These are phyloP conservation scores for Porodaedalea pini DNA, from an alignment of 1,284 basidiomycete species.

Conservation along the genomic window DNA sequence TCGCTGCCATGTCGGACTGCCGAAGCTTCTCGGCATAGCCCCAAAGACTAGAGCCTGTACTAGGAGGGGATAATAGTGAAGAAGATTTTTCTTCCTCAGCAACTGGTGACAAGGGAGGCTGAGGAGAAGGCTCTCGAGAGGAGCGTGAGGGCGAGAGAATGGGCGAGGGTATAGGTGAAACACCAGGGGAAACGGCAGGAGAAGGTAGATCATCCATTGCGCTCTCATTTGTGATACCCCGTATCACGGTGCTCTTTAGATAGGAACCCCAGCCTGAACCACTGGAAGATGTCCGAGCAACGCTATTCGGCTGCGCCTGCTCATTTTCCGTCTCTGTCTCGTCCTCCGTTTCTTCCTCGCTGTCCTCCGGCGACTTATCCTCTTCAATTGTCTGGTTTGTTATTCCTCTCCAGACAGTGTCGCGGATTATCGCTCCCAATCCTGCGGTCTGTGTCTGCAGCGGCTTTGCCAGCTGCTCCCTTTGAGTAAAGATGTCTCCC, in stretches of 20 bases:
- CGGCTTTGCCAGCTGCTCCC: conserved; percentile 38
- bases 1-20: conserved; percentile 67
- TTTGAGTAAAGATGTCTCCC: conserved; percentile 51
- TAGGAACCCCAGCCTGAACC: conserved; percentile 46
- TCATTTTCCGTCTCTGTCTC: conserved; percentile 24
- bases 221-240: conserved; percentile 69
- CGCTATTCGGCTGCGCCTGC: conserved; percentile 41
- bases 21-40: conserved; percentile 68
- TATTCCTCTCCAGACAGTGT: conserved; percentile 67
- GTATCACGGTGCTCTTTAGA: conserved; percentile 61
- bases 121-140: conserved; percentile 20
- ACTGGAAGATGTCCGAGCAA: conserved; percentile 18
- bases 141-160: conserved; percentile 31
- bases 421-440: conserved; percentile 53
- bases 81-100: conserved; percentile 17
- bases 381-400: conserved; percentile 45
- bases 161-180: conserved; percentile 31
- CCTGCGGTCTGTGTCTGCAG: conserved; percentile 36
- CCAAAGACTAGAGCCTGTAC: conserved; percentile 45
- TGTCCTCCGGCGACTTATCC: conserved; percentile 37
- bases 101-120: conserved; percentile 14
- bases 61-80: conserved; percentile 22
- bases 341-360: conserved; percentile 32
- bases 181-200: conserved; percentile 47
- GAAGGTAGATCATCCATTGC: conserved; percentile 70